These are phyloP conservation scores for Chernovozyma sophiae-reginae DNA, from an alignment of 1,139 yeast species.

Conservation along the genomic window DNA sequence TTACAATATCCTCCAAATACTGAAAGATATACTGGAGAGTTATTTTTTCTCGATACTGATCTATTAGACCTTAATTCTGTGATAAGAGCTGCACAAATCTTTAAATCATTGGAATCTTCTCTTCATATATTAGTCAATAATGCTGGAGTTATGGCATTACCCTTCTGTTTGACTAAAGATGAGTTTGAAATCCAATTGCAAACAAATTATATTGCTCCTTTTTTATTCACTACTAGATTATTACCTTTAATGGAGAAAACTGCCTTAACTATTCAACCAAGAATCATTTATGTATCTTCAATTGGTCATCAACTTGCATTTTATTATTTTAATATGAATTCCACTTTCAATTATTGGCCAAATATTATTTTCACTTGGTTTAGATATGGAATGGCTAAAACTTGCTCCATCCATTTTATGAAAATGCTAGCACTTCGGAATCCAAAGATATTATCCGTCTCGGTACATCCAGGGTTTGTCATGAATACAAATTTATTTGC, in stretches of 20 bases:
- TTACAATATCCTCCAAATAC: slow-evolving; percentile 8
- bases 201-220: slow-evolving; percentile 75
- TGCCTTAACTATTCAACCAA: slow-evolving; percentile 25
- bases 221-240: slow-evolving; percentile 60
- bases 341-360: slow-evolving; percentile 58
- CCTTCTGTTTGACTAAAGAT: slow-evolving; percentile 60
- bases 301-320: slow-evolving; percentile 62
- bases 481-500: slow-evolving; percentile 73
- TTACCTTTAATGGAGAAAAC: slow-evolving; percentile 50
- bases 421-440: slow-evolving; percentile 61
- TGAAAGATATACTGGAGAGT: slow-evolving; percentile 47
- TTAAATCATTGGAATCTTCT: slow-evolving; percentile 45
- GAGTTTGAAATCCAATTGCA: slow-evolving; percentile 79
- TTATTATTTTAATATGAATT: slow-evolving; percentile 45
- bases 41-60: slow-evolving; percentile 60
- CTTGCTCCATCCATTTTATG: slow-evolving; percentile 74
- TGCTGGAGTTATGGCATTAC: slow-evolving; percentile 81
- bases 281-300: slow-evolving; percentile 68
- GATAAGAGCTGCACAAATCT: slow-evolving; percentile 47
- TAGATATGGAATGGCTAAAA: slow-evolving; percentile 75
- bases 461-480: slow-evolving; percentile 85
- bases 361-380: slow-evolving; percentile 71
- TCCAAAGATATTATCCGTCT: slow-evolving; percentile 59
- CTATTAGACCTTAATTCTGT: slow-evolving; percentile 57
- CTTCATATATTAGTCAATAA: slow-evolving; percentile 69